Base-by-base conservation (phyloP, 345 rosid genomes). In the Acer yangbiense region DNA sequence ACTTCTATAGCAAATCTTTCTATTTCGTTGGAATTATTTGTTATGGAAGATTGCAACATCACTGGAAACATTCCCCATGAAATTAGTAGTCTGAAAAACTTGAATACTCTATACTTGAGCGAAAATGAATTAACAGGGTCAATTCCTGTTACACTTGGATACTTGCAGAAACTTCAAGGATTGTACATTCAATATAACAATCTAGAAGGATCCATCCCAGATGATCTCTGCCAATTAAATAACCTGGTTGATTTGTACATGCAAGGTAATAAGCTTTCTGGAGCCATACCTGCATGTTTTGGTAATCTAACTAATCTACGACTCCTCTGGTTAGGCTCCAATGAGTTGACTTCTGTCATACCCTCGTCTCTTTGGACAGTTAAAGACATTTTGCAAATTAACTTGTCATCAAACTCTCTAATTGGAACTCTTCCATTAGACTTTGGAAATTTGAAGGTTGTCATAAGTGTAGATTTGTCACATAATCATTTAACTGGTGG, bases 1-100 rank as follows among this genome's bases (percentile, higher is more conserved):
- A 14, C 2, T 65, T 71, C 76, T 0, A 20, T 78, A 18, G 60
- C 54, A 1, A 78, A 78, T 39, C 71, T 78, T 3, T 71, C 76
- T 8, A 2, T 41, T 1, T 35, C 65, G 4, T 50, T 75, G 18
- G 16, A 74, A 52, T 0, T 1, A 0, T 43, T 80, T 9, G 0
- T 0, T 13, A 41, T 55, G 8, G 1, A 3, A 1, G 7, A n/a
- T 1, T 73, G 78, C 74, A 73, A 73, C 11, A 48, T 79, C 20
- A 32, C 9, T 7, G 83, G 83, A 4, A 58, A 4, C 4, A 80
- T 76, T 27, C 83, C 79, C 11, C 0, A 16, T 41, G 83, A 39
- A 63, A 48, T 77, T 1, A 55, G 74, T 10, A 39, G 13, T 27
- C 23, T 77, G n/a, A 73, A 57, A 46, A 64, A 43, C 78, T 43